Evolutionary conservation across 768 basidiomycete genomes (phyloP).

Genomic region (Termitomyces sp.): DNA sequence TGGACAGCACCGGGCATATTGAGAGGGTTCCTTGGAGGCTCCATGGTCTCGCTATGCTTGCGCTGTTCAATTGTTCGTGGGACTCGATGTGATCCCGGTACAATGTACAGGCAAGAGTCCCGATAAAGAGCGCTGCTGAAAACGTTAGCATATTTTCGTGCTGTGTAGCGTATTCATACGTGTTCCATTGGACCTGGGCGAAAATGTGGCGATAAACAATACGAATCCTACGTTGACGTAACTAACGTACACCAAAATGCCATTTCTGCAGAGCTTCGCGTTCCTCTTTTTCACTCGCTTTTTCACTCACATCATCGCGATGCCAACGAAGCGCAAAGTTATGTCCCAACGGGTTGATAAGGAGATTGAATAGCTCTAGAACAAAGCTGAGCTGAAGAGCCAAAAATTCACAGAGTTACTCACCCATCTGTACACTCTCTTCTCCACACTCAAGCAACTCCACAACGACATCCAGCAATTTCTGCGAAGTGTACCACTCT

Average conservation of each 20-base stretch:
- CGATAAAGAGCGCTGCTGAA: constrained; percentile 54
- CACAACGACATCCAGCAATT: constrained; percentile 35
- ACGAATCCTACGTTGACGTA: background rate
- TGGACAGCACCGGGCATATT: constrained; percentile 66
- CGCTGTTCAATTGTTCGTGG: constrained; percentile 57
- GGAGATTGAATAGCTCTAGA: constrained; percentile 67
- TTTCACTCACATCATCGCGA: constrained; percentile 64
- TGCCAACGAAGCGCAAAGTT: constrained; percentile 78
- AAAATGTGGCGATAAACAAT: background rate
- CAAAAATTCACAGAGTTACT: constrained; percentile 8
- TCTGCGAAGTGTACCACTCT: constrained; percentile 60
- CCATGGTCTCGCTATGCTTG: constrained; percentile 40
- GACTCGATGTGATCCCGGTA: constrained; percentile 59
- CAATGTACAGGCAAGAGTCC: constrained; percentile 65
- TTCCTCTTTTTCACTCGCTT: constrained; percentile 57
- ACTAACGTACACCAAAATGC: constrained; percentile 56
- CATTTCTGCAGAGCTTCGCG: constrained; percentile 45
- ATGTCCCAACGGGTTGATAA: constrained; percentile 61
- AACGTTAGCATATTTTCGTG: background rate
- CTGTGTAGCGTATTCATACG: constrained; percentile 36
- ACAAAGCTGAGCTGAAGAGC: background rate
- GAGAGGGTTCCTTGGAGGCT: constrained; percentile 50
- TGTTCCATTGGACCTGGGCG: constrained; percentile 73
- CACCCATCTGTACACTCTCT: constrained; percentile 69
- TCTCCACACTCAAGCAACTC: constrained; percentile 51